Percentiles rank a stretch among this genome's conserved stretches.
Evolutionary conservation across 257 asterid species (phyloP).

Genomic region (Cordia subcordata): DNA sequence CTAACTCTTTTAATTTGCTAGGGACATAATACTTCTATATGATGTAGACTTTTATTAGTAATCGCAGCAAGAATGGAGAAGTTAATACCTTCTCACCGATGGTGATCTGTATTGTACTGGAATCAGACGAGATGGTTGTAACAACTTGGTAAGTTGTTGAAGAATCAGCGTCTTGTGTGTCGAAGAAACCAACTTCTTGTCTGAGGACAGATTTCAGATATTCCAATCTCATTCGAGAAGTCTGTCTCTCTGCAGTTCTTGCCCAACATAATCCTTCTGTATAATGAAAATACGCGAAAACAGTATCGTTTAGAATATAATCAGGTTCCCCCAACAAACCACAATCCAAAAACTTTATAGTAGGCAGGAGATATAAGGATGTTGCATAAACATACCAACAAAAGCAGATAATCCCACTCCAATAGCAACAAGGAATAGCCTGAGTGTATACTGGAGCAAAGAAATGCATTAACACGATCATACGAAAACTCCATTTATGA

Average conservation of each 20-base stretch:
- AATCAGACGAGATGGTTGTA: conserved; percentile 69
- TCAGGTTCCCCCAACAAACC: too few species aligned
- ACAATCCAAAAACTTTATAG: too few species aligned
- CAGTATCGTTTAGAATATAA: too few species aligned
- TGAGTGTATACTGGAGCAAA: conserved; percentile 34
- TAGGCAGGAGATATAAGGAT: neutral
- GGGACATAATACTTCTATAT: too few species aligned
- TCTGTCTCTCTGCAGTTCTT: conserved; percentile 91
- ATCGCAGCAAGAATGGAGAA: too few species aligned
- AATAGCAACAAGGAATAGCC: conserved; percentile 71
- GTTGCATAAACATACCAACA: conserved; percentile 35
- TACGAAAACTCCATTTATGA: neutral
- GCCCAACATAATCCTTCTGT: conserved; percentile 52
- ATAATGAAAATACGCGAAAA: too few species aligned
- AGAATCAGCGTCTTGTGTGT: conserved; percentile 61
- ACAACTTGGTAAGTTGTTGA: conserved; percentile 69
- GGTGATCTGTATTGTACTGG: conserved; percentile 66
- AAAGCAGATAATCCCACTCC: conserved; percentile 77
- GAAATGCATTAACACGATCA: neutral
- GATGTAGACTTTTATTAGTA: too few species aligned
- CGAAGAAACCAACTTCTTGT: conserved; percentile 91
- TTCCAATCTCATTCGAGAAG: conserved; percentile 54
- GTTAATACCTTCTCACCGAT: conserved; percentile 62
- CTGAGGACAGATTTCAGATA: conserved; percentile 82
- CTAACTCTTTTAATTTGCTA: too few species aligned